These are phyloP conservation scores for Trametes pubescens DNA, from an alignment of 1,284 basidiomycete species.

Conservation along the genomic window DNA sequence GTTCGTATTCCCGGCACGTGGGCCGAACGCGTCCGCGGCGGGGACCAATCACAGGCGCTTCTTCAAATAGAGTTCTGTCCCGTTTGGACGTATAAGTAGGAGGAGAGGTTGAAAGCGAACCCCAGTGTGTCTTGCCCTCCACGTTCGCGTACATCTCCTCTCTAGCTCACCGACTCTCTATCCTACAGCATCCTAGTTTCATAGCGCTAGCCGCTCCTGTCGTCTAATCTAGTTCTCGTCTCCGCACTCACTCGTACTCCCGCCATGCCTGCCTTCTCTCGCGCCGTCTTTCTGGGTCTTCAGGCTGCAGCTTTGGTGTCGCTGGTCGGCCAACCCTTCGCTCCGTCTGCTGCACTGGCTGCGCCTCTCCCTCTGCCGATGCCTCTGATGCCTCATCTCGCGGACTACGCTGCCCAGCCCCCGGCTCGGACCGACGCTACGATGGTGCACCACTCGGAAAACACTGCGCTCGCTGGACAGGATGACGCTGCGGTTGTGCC, in stretches of 20 bases:
- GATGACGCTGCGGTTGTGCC: constrained; percentile 20
- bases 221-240: constrained; percentile 18
- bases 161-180: constrained; percentile 34
- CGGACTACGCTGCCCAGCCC: constrained; percentile 30
- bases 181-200: constrained; percentile 21
- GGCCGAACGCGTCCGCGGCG: constrained; percentile 24
- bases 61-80: constrained; percentile 38
- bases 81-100: constrained; percentile 36
- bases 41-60: constrained; percentile 29
- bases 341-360: constrained; percentile 34
- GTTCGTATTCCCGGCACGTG: constrained; percentile 31
- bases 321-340: constrained; percentile 33
- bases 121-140: constrained; percentile 37
- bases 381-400: constrained; percentile 37
- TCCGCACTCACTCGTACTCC: constrained; percentile 8
- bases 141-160: constrained; percentile 33
- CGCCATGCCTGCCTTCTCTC: constrained; percentile 49
- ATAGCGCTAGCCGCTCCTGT: constrained; percentile 41
- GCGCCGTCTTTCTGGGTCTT: constrained; percentile 47
- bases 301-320: constrained; percentile 50
- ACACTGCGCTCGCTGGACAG: neutral
- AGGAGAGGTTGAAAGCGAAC: constrained; percentile 24
- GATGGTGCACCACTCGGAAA: constrained; percentile 3
- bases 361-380: constrained; percentile 46
- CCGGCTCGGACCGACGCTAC: constrained; percentile 18